Evolutionary conservation across 2,329 filamentous ascomycete species (phyloP).

Genomic region (Byssochlamys sp.): DNA sequence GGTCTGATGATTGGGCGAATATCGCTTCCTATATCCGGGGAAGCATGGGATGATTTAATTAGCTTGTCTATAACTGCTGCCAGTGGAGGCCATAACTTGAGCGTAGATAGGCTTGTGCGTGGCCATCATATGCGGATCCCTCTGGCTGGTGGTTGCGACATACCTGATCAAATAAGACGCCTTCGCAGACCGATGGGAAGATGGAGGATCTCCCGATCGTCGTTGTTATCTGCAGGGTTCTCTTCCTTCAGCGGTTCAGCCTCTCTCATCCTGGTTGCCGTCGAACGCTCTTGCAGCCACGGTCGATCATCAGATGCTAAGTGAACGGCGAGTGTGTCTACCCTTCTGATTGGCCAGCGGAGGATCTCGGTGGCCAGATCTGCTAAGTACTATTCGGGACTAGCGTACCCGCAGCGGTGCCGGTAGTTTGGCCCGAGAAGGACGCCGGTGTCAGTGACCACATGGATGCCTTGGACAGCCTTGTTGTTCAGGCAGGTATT

Average conservation of each 20-base stretch:
- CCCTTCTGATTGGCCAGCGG: conserved; percentile 12
- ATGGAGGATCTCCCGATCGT: background rate
- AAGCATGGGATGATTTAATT: background rate
- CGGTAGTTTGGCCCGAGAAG: background rate
- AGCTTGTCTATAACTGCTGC: background rate
- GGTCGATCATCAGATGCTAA: background rate
- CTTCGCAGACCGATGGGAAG: background rate
- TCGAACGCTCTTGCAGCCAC: background rate
- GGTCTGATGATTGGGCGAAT: background rate
- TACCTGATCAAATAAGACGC: background rate
- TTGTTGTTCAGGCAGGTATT: background rate
- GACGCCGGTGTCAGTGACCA: background rate
- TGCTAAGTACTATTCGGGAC: conserved; percentile 6
- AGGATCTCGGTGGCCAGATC: conserved; percentile 13
- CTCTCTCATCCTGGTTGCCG: background rate
- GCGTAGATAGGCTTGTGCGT: background rate
- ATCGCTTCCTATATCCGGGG: background rate
- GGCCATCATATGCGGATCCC: background rate
- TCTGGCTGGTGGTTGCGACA: background rate
- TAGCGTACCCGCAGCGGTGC: conserved; percentile 9
- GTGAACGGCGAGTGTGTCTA: background rate
- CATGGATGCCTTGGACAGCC: background rate
- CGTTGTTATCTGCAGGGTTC: background rate
- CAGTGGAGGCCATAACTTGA: background rate
- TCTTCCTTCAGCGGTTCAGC: background rate